A percentile compares a stretch with the other conserved stretches of the same genome.
These are phyloP conservation scores for Cyberlindnera sargentensis DNA, from an alignment of 805 yeast genomes.

Conservation along the genomic window DNA sequence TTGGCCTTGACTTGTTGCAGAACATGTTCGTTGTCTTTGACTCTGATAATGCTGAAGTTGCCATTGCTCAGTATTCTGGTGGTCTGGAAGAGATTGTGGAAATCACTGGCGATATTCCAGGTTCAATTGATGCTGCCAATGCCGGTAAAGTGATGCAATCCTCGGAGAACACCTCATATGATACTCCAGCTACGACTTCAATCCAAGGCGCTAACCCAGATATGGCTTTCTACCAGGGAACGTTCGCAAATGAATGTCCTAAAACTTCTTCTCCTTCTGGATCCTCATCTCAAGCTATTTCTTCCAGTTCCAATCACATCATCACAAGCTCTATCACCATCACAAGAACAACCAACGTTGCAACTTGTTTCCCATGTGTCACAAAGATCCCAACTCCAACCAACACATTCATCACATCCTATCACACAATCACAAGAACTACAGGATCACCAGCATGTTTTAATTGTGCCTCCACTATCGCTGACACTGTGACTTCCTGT, in stretches of 20 bases:
- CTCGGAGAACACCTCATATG: not conserved
- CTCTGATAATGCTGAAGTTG: conserved; percentile 12
- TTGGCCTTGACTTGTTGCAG: conserved; percentile 13
- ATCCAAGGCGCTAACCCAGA: not conserved
- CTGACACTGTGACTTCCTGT: conserved; percentile 5
- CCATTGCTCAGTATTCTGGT: conserved; percentile 10
- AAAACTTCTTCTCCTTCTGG: not conserved
- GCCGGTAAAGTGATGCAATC: not conserved
- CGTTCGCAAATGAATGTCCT: conserved; percentile 1
- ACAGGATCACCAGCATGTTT: not conserved
- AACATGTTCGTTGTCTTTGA: conserved; percentile 15
- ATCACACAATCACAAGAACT: not conserved
- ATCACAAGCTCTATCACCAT: not conserved
- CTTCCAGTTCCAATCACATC: not conserved
- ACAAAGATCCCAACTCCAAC: not conserved
- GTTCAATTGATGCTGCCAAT: conserved; percentile 9
- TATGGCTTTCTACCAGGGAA: conserved; percentile 3
- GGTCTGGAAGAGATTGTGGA: conserved; percentile 7
- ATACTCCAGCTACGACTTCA: conserved; percentile 4
- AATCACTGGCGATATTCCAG: conserved; percentile 14
- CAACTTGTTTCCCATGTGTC: conserved; percentile 1
- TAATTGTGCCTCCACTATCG: not conserved
- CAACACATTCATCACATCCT: not conserved
- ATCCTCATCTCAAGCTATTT: not conserved
- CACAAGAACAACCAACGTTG: not conserved